phyloP scores from a whole-genome alignment of 306 rosid genomes.

The Malus sylvestris region DNA sequence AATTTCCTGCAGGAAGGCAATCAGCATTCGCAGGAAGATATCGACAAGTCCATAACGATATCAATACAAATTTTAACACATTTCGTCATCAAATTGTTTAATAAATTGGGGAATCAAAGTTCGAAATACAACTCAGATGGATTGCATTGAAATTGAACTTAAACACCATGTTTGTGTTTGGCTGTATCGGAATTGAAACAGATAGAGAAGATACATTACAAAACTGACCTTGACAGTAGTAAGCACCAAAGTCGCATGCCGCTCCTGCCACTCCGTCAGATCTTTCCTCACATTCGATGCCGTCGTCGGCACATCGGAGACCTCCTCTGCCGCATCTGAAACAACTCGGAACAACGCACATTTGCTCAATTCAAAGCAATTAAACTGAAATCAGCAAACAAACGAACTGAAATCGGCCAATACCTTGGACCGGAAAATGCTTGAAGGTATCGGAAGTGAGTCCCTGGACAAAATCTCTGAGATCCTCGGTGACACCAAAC shows the following conservation, averaged over 20 bases:
- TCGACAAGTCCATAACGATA: neutral
- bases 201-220: neutral
- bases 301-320: slow-evolving; percentile 46
- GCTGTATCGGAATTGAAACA: neutral
- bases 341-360: slow-evolving; percentile 17
- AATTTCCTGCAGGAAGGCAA: slow-evolving; percentile 62
- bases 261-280: slow-evolving; percentile 95
- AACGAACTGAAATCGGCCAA: neutral
- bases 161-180: neutral
- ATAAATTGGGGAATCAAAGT: neutral
- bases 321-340: slow-evolving; percentile 58
- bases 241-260: slow-evolving; percentile 84
- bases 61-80: neutral
- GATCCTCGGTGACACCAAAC: slow-evolving; percentile 78
- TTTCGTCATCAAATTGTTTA: neutral
- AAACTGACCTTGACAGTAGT: slow-evolving; percentile 74
- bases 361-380: neutral
- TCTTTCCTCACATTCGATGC: slow-evolving; percentile 82
- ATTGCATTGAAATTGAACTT: neutral
- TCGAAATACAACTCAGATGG: neutral
- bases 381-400: neutral
- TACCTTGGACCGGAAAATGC: slow-evolving; percentile 77
- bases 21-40: neutral
- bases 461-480: slow-evolving; percentile 75
- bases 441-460: slow-evolving; percentile 83